Percentiles rank a stretch among this genome's conserved stretches.
Evolutionary conservation across 2,329 filamentous ascomycete species (phyloP).

Genomic region (Alternaria triticimaculans): DNA sequence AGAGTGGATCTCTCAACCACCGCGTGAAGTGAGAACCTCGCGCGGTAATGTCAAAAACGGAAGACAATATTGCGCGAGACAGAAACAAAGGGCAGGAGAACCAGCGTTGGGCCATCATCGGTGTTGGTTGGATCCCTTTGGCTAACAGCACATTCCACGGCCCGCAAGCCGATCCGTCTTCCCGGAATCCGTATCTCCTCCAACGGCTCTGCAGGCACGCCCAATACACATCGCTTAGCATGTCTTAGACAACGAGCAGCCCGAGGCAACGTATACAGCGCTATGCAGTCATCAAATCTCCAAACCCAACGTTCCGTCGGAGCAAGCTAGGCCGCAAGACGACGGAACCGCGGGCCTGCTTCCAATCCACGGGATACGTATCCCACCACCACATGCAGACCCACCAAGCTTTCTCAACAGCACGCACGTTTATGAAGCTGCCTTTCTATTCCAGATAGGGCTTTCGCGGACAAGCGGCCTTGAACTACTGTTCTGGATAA

Average conservation of each 20-base stretch:
- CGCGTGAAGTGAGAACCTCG: background rate
- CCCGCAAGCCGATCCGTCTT: slow-evolving; percentile 17
- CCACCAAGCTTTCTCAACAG: background rate
- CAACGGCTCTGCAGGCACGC: background rate
- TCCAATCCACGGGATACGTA: slow-evolving; percentile 2
- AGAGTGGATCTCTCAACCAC: background rate
- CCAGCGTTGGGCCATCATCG: background rate
- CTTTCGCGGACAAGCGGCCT: background rate
- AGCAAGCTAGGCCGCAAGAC: background rate
- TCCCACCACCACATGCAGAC: background rate
- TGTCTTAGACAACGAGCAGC: background rate
- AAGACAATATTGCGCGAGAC: background rate
- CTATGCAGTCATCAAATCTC: background rate
- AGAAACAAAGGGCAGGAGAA: background rate
- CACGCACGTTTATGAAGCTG: background rate
- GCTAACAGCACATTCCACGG: background rate
- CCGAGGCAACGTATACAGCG: background rate
- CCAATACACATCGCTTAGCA: background rate
- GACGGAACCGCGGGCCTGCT: slow-evolving; percentile 15
- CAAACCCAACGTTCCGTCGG: background rate
- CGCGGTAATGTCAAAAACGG: background rate
- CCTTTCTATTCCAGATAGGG: background rate
- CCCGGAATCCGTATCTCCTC: background rate
- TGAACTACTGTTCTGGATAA: background rate
- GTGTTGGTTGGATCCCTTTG: background rate